phyloP scores from a whole-genome alignment of 495 filamentous ascomycete species.

The Annulohypoxylon stygium region DNA sequence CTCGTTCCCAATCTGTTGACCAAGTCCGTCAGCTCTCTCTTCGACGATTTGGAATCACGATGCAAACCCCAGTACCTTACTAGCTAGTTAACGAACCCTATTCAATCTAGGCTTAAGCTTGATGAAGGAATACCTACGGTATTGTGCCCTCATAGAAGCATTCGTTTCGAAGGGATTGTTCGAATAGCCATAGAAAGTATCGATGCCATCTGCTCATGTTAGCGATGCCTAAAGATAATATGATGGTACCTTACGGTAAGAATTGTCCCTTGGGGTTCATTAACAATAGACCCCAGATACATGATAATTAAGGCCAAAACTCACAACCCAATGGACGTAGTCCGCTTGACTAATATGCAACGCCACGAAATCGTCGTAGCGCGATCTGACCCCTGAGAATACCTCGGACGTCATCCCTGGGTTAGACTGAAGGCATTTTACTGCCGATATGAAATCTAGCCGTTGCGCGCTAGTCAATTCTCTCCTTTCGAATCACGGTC shows the following conservation, averaged over 20 bases:
- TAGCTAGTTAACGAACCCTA: slow-evolving; percentile 12
- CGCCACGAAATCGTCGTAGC: slow-evolving; percentile 63
- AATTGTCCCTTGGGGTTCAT: slow-evolving; percentile 47
- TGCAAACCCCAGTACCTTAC: slow-evolving; percentile 57
- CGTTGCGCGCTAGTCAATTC: slow-evolving; percentile 48
- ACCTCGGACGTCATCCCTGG: slow-evolving; percentile 48
- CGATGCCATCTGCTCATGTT: slow-evolving; percentile 57
- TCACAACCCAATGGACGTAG: slow-evolving; percentile 59
- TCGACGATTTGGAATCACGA: slow-evolving; percentile 9
- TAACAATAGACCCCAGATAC: background rate
- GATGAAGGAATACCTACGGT: slow-evolving; percentile 50
- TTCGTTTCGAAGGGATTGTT: slow-evolving; percentile 53
- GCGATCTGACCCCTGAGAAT: slow-evolving; percentile 57
- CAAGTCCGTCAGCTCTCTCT: slow-evolving; percentile 14
- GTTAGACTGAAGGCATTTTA: slow-evolving; percentile 57
- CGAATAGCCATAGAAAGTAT: slow-evolving; percentile 57
- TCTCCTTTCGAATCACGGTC: slow-evolving; percentile 38
- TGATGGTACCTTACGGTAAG: slow-evolving; percentile 32
- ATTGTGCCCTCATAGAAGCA: slow-evolving; percentile 56
- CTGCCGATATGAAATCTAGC: slow-evolving; percentile 57
- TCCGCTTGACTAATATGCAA: slow-evolving; percentile 52
- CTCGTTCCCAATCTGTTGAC: slow-evolving; percentile 47
- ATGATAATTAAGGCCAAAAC: slow-evolving; percentile 16
- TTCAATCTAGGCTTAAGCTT: slow-evolving; percentile 2
- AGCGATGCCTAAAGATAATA: slow-evolving; percentile 27